Evolutionary conservation across 2,329 filamentous ascomycete species (phyloP), one percentile per base, ranked within the genome.

Genomic region (Pseudogymnoascus sp.): DNA sequence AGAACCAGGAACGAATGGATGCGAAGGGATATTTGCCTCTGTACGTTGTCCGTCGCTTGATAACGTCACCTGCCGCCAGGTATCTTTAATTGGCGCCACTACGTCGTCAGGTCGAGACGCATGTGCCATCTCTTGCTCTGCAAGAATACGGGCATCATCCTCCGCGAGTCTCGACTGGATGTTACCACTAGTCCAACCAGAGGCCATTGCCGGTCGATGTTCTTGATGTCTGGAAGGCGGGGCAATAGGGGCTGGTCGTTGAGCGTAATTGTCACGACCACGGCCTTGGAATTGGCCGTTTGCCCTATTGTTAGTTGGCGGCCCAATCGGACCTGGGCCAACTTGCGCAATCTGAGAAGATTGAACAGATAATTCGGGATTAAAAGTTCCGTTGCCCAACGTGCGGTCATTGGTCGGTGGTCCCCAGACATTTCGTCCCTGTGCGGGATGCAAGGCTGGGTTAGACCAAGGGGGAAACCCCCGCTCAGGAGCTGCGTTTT

Each of bases 351-450:
- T 63, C 56, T 71, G 69, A 37, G 72, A 70, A 29, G 72, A 70
- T 7, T 73, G 17, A 75, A 75, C 44, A 73, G 80, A 81, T 61
- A 88, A 79, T 67, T 86, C 84, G 11, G 84, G 80, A 63, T 83
- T 85, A 70, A 93, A 93, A 0, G 88, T 91, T 46, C 89, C 89
- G 72, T 93, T 93, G 3, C 89, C 89, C 19, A 93, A 84, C 10
- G 84, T 86, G 62, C 86, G 82, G 67, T 90, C 86, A 68, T 83
- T 87, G 62, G 85, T 84, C n/a, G 86, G 87, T 46, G 88, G 85
- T 17, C 86, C 89, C 89, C 89, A 93, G 17, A 92, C 87, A 71
- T 88, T 90, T 59, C 82, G 79, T 11, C 71, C 74, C 59, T 80
- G 81, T 38, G 76, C 72, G 19, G 72, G 72, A 29, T 76, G 70